Evolutionary conservation across 179 eudicot species (phyloP).

Genomic region (Patellifolia procumbens): DNA sequence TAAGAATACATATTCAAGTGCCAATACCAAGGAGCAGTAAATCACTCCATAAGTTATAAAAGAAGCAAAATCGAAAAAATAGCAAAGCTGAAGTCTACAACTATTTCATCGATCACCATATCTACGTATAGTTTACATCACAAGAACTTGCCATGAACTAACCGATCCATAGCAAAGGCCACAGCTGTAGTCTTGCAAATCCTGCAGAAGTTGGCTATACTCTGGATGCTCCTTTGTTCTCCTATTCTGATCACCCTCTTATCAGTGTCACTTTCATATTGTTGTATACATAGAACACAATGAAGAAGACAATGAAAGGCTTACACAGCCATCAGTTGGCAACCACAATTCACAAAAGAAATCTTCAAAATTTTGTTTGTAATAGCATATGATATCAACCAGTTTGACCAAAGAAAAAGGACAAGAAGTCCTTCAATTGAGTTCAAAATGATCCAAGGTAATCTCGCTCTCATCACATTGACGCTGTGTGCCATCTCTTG

Average conservation of each 20-base stretch:
- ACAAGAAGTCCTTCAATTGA: constrained; percentile 8
- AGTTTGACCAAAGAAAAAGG: neutral
- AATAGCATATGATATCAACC: neutral
- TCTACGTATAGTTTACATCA: neutral
- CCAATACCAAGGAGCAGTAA: neutral
- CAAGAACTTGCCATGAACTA: neutral
- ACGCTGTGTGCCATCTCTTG: constrained; percentile 46
- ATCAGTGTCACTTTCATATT: neutral
- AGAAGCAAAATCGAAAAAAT: neutral
- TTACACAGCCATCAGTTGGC: constrained; percentile 5
- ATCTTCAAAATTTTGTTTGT: neutral
- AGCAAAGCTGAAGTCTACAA: constrained; percentile 11
- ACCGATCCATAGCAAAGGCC: neutral
- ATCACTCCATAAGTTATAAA: neutral
- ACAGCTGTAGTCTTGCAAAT: constrained; percentile 8
- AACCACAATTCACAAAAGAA: neutral
- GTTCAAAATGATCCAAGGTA: neutral
- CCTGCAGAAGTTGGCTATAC: neutral
- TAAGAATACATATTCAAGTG: too few species aligned
- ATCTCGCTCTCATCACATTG: constrained; percentile 15
- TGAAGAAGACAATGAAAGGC: neutral
- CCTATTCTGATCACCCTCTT: neutral
- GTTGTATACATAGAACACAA: neutral
- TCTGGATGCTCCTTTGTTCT: neutral
- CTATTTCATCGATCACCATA: constrained; percentile 3